Base-by-base conservation (phyloP, 352 stramenopile genomes). In the Phytophthora brassicae region DNA sequence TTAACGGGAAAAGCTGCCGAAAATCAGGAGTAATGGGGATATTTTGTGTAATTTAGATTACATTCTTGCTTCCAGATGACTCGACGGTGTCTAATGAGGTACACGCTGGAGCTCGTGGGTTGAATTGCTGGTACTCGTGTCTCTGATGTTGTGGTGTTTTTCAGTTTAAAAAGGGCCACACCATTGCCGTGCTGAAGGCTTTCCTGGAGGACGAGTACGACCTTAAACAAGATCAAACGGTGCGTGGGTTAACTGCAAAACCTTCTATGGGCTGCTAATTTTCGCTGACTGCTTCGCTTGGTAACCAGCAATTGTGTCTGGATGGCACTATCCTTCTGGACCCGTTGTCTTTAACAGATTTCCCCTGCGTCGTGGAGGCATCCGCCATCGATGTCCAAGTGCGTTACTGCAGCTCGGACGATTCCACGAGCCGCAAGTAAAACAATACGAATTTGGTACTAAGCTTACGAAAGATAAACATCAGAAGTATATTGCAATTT, bases 161-260 rank as follows among this genome's bases (percentile, higher is more conserved):
- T 5, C 52, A 89, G 79, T 89, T 89, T 65, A 84, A 85, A 43
- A 89, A 86, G 50, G 79, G 79, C 0, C 79, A 89, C 33, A 89
- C 77, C 1, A 66, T 89, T 47, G 64, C 68, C 9, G 79, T 89
- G 46, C 64, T 87, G 22, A 89, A 89, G 54, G 60, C 68, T 38
- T 89, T 84, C 45, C 56, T 89, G 16, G 72, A 77, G 47, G 77
- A 83, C 4, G 77, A 89, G 53, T 80, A 60, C 49, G 75, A 82
- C 23, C 49, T 89, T 7, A 35, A 66, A 14, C 64, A 68, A 28
- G 23, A 76, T 5, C 44, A 63, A 45, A 70, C 70, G 59, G 77
- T 89, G 56, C 16, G 66, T 24, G 9, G 19, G 14, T 14, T 16
- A 14, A 11, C 14, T 56, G 48, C 6, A 35, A n/a, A n/a, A n/a